Conservation (phyloP, 2,329 filamentous ascomycete genomes). For the Geoglossum cookeanum region DNA sequence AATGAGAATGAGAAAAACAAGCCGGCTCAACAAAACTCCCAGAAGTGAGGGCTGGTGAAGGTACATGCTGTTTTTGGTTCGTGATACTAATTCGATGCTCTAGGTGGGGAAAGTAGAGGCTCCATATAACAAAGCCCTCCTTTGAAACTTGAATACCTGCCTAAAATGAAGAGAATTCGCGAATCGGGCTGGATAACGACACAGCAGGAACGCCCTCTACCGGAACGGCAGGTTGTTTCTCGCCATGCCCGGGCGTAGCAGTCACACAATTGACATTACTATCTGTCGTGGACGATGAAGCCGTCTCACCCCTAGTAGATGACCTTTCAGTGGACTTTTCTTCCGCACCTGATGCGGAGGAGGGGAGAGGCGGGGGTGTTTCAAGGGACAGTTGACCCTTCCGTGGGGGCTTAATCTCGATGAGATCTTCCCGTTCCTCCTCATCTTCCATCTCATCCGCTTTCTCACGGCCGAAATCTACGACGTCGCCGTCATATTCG, state of each 20-base stretch:
- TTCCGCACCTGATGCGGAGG: neutral
- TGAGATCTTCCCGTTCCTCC: slow-evolving; percentile 2
- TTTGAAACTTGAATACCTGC: neutral
- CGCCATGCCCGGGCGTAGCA: neutral
- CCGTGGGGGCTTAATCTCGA: neutral
- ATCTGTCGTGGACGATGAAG: neutral
- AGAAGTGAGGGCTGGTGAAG: neutral
- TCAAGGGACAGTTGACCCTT: neutral
- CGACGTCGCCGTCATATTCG: slow-evolving; percentile 1
- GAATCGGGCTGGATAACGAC: neutral
- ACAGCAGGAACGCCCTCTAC: neutral
- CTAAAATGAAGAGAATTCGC: neutral
- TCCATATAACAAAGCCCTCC: neutral
- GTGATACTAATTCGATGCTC: neutral
- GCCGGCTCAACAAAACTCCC: neutral
- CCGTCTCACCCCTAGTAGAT: neutral
- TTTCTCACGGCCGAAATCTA: neutral
- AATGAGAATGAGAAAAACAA: neutral
- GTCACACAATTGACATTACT: neutral
- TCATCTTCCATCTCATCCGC: slow-evolving; percentile 3
- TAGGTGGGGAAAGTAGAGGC: neutral
- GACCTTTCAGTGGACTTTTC: neutral
- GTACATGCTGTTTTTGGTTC: neutral
- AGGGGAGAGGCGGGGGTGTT: neutral
- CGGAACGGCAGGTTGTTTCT: neutral